Evolutionary conservation across 176 grass and related monocot genomes (phyloP).

Genomic region (Dendrocalamus sinicus): DNA sequence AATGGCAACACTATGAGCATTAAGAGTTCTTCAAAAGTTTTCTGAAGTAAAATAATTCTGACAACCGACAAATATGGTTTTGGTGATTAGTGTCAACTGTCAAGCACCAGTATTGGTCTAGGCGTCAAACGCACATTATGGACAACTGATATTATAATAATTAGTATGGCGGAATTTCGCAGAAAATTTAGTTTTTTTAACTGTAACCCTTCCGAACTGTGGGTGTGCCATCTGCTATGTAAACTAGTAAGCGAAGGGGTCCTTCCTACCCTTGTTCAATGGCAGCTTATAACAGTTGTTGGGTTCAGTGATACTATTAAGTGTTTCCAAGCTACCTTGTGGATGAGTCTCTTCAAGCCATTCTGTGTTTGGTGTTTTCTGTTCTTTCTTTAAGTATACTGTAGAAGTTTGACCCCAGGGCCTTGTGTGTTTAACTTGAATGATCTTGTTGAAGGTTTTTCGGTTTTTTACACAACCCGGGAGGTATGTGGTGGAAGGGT

Average conservation of each 20-base stretch:
- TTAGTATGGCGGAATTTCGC: neutral
- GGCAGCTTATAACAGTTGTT: slow-evolving; percentile 1
- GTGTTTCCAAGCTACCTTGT: slow-evolving; percentile 7
- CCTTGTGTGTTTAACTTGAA: slow-evolving; percentile 81
- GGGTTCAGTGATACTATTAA: neutral
- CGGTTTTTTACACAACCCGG: slow-evolving; percentile 89
- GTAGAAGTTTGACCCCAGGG: slow-evolving; percentile 56
- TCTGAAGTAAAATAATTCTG: neutral
- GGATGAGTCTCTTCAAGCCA: neutral
- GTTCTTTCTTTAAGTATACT: slow-evolving; percentile 47
- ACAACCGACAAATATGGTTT: neutral
- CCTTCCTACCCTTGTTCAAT: neutral
- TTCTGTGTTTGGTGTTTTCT: slow-evolving; percentile 27
- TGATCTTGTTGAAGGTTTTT: slow-evolving; percentile 99
- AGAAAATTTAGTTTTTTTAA: neutral
- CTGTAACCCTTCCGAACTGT: neutral
- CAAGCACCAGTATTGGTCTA: neutral
- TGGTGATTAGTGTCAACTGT: neutral
- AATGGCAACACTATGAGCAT: slow-evolving; percentile 1
- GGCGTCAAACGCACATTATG: neutral
- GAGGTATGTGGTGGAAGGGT: slow-evolving; percentile 96
- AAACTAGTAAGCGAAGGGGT: neutral
- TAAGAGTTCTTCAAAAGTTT: neutral
- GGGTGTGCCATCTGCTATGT: neutral
- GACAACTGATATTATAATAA: neutral